A percentile compares a stretch with the other conserved stretches of the same genome.
Conservation (phyloP, 768 basidiomycete species). For the Kockovaella imperatae region DNA sequence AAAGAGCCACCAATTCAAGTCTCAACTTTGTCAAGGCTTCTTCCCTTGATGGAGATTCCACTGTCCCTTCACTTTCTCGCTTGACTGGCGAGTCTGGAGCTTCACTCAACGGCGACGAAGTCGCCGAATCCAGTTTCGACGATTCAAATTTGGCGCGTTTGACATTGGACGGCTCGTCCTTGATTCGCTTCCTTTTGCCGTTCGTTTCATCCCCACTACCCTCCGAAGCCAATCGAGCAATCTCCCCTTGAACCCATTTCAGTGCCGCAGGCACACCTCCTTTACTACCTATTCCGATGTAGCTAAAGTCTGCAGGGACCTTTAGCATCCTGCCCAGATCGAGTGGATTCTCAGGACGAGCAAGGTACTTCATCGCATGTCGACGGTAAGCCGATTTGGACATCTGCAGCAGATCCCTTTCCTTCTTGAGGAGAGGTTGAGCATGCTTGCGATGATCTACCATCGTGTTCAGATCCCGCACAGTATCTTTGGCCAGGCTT, state of each 20-base stretch:
- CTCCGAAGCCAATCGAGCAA: slow-evolving; percentile 4
- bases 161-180: background rate
- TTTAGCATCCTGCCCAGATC: slow-evolving; percentile 27
- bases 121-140: background rate
- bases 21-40: slow-evolving; percentile 10
- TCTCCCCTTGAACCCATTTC: slow-evolving; percentile 16
- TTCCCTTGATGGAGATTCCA: background rate
- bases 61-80: background rate
- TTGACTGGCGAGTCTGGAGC: slow-evolving; percentile 2
- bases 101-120: slow-evolving; percentile 5
- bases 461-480: background rate
- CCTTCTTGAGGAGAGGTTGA: background rate
- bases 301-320: slow-evolving; percentile 21
- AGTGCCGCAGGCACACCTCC: slow-evolving; percentile 16
- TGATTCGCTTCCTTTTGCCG: background rate
- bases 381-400: slow-evolving; percentile 9
- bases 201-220: background rate
- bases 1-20: slow-evolving; percentile 29
- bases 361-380: slow-evolving; percentile 10
- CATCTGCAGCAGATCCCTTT: background rate
- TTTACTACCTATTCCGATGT: slow-evolving; percentile 17
- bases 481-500: background rate
- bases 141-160: background rate
- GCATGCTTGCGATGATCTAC: background rate
- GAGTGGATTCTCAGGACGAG: slow-evolving; percentile 14